phyloP scores from a whole-genome alignment of 176 grass and related monocot species.

The Aechmea fasciata region DNA sequence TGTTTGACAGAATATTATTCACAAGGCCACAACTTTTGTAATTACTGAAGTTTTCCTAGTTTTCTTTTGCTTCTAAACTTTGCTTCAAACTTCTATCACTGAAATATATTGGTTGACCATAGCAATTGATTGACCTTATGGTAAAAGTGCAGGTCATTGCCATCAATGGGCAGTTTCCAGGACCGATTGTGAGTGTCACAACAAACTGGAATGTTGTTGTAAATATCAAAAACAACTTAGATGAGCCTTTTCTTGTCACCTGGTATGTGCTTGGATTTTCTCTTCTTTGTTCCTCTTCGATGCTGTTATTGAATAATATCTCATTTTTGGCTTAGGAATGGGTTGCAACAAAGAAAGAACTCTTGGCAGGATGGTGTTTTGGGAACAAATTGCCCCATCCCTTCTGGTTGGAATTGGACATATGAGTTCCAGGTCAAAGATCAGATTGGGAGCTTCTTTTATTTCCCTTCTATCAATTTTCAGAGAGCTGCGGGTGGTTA shows the following conservation, averaged over 20 bases:
- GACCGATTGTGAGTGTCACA: slow-evolving; percentile 67
- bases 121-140: slow-evolving; percentile 3
- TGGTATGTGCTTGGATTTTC: slow-evolving; percentile 21
- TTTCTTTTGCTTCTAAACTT: not conserved
- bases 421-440: slow-evolving; percentile 89
- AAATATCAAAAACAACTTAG: slow-evolving; percentile 69
- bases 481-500: slow-evolving; percentile 53
- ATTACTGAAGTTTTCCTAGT: not conserved
- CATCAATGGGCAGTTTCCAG: slow-evolving; percentile 68
- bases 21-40: too few species aligned
- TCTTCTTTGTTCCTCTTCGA: not conserved
- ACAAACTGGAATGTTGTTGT: slow-evolving; percentile 95
- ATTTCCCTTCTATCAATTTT: slow-evolving; percentile 50
- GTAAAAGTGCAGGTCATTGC: slow-evolving; percentile 52
- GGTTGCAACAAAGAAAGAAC: slow-evolving; percentile 62
- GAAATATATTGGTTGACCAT: not conserved
- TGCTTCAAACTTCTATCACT: not conserved
- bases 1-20: too few species aligned
- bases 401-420: slow-evolving; percentile 83
- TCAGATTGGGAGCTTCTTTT: slow-evolving; percentile 77
- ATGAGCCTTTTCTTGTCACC: slow-evolving; percentile 92
- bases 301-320: not conserved
- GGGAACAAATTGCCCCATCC: slow-evolving; percentile 80
- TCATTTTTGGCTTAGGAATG: slow-evolving; percentile 38
- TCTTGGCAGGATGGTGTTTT: slow-evolving; percentile 86